A percentile compares a stretch with the other conserved stretches of the same genome.
Conservation (phyloP, 2,329 filamentous ascomycete genomes). For the Rhinocladiella mackenziei region DNA sequence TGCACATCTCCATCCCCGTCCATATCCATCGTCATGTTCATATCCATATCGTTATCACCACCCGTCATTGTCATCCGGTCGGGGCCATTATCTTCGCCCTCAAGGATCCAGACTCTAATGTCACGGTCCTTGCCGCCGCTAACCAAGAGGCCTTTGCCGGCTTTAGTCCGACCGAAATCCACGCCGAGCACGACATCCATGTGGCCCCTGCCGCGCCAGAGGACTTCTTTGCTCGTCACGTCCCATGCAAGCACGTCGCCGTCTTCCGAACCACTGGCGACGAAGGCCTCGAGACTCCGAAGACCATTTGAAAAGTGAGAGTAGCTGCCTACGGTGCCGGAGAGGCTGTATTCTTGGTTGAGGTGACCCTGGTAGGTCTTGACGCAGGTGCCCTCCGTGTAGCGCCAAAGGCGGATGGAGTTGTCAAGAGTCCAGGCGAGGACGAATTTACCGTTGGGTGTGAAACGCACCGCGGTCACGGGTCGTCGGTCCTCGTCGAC, state of each 20-base stretch:
- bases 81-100: conserved; percentile 13
- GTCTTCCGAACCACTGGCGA: conserved; percentile 82
- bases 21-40: conserved; percentile 13
- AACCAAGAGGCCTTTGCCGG: conserved; percentile 31
- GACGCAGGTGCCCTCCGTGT: conserved; percentile 81
- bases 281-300: conserved; percentile 52
- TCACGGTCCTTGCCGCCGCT: conserved; percentile 28
- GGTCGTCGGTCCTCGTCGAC: conserved; percentile 95
- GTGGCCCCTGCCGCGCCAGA: conserved; percentile 60
- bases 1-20: conserved; percentile 1
- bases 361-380: conserved; percentile 95
- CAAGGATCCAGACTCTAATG: conserved; percentile 24
- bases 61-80: conserved; percentile 13
- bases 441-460: conserved; percentile 88
- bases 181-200: conserved; percentile 59
- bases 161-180: conserved; percentile 47
- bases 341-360: conserved; percentile 81
- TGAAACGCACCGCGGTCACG: conserved; percentile 85
- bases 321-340: conserved; percentile 74
- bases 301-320: conserved; percentile 43
- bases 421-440: conserved; percentile 88
- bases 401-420: conserved; percentile 90
- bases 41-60: conserved; percentile 13
- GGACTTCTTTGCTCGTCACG: conserved; percentile 74
- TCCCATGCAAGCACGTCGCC: conserved; percentile 86